Conservation (phyloP, 1,284 basidiomycete genomes). For the Marasmius oreades region DNA sequence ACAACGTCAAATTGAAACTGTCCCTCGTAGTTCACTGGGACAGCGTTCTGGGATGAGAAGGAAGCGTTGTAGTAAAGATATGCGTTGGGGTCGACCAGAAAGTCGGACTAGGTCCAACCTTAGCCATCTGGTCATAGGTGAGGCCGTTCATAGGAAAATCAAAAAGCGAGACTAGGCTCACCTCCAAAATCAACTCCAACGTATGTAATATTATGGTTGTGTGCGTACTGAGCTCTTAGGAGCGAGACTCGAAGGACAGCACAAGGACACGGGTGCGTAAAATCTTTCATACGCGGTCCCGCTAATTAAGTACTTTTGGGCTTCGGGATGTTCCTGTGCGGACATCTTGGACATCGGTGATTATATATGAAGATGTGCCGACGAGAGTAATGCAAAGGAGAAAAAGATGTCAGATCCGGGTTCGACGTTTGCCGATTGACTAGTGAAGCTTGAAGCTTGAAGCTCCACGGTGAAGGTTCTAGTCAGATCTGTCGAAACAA, state of each 20-base stretch:
- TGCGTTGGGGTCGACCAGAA: conserved; percentile 2
- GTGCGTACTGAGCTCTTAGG: not conserved
- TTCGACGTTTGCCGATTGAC: too few relatives aligned
- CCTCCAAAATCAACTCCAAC: not conserved
- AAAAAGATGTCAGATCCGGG: too few relatives aligned
- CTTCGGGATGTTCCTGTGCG: not conserved
- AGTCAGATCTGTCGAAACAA: too few relatives aligned
- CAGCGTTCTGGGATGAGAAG: not conserved
- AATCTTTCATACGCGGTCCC: not conserved
- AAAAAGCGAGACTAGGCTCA: not conserved
- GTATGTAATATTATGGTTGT: not conserved
- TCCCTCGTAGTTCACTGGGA: not conserved
- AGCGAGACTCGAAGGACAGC: not conserved
- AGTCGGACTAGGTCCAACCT: conserved; percentile 1
- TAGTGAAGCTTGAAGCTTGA: too few relatives aligned
- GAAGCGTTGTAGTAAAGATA: conserved; percentile 6
- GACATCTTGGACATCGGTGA: not conserved
- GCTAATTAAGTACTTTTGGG: not conserved
- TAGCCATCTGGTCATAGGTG: not conserved
- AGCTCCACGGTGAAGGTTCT: too few relatives aligned
- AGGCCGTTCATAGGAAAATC: too few relatives aligned
- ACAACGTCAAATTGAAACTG: conserved; percentile 1
- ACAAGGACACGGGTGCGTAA: not conserved
- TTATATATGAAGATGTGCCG: not conserved
- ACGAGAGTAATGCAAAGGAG: not conserved